Percentiles rank a stretch among this genome's conserved stretches.
phyloP scores from a whole-genome alignment of 2,329 filamentous ascomycete genomes.

The Fusarium tupiense region DNA sequence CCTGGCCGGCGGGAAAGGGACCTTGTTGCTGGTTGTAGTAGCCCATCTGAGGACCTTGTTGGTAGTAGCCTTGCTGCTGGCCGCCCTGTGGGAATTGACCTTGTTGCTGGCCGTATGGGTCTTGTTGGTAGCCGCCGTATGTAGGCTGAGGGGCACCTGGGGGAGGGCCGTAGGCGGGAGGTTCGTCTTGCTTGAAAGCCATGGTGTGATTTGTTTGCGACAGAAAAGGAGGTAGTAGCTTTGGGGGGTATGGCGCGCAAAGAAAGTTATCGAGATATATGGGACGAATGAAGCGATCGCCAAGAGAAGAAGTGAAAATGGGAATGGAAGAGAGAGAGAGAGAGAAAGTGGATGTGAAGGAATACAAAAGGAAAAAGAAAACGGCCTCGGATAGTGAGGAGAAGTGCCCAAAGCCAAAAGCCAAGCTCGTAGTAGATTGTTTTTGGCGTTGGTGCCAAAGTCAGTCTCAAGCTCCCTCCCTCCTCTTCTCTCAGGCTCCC shows the following conservation, averaged over 20 bases:
- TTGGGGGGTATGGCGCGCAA: neutral
- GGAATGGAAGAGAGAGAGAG: neutral
- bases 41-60: slow-evolving; percentile 45
- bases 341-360: slow-evolving; percentile 14
- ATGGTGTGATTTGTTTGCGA: slow-evolving; percentile 25
- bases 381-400: slow-evolving; percentile 12
- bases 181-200: slow-evolving; percentile 57
- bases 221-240: slow-evolving; percentile 5
- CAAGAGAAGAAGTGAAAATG: neutral
- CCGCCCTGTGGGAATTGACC: slow-evolving; percentile 36
- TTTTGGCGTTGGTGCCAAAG: slow-evolving; percentile 33
- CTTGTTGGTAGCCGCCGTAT: slow-evolving; percentile 54
- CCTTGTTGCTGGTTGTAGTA: slow-evolving; percentile 47
- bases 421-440: slow-evolving; percentile 23
- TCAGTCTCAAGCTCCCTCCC: slow-evolving; percentile 27
- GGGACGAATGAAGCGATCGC: neutral
- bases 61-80: slow-evolving; percentile 42
- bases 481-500: neutral
- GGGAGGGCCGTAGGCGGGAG: slow-evolving; percentile 58
- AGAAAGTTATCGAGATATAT: neutral
- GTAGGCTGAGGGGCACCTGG: slow-evolving; percentile 54
- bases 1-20: slow-evolving; percentile 48
- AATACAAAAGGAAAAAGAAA: slow-evolving; percentile 23
- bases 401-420: slow-evolving; percentile 7
- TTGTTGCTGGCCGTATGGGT: slow-evolving; percentile 40